Base-by-base conservation (phyloP, 2,329 filamentous ascomycete species). In the Penicillium sp. region DNA sequence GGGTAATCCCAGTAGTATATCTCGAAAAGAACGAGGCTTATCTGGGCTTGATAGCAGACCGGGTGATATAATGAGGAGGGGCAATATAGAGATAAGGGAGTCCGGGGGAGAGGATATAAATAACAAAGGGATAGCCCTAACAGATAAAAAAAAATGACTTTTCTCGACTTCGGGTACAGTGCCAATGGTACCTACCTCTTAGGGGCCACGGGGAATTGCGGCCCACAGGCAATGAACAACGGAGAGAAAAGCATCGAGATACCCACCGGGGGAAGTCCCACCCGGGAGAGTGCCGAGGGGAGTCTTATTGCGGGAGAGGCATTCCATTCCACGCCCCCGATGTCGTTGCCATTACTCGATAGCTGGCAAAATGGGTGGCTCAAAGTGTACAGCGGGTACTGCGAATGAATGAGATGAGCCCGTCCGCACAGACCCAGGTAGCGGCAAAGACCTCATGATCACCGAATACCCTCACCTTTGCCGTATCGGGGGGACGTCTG, bases 381-480 rank as follows among this genome's bases (percentile, higher is more conserved):
- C 60, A 43, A 22, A 63, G n/a, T 38, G 30, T 26, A 49, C 25
- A 45, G 54, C 54, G 33, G 54, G 54, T 30, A 55, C 43, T 26
- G 25, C 22, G 25, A 28, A 28, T 16, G 14, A 46, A 37, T 7
- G 35, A 37, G 13, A 37, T 10, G 57, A 54, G 52, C 62, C 61
- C 57, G 52, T 60, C 53, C 61, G 37, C 22, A 38, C 30, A 16
- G 51, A 52, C 51, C n/a, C 42, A 16, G 26, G 26, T 14, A 40
- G 14, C 16, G 7, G 54, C 42, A 48, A 22, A 22, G 52, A 30
- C 28, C 40, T 42, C 52, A 57, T 52, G 51, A 57, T 49, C 57
- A 38, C 43, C 51, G 58, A 61, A 72, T 70, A 66, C 65, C 69
- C 58, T 71, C 70, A 71, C 49, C 55, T 43, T 68, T 67, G 30